These are phyloP conservation scores for Vigna hirtella DNA, from an alignment of 306 rosid species.

Conservation along the genomic window DNA sequence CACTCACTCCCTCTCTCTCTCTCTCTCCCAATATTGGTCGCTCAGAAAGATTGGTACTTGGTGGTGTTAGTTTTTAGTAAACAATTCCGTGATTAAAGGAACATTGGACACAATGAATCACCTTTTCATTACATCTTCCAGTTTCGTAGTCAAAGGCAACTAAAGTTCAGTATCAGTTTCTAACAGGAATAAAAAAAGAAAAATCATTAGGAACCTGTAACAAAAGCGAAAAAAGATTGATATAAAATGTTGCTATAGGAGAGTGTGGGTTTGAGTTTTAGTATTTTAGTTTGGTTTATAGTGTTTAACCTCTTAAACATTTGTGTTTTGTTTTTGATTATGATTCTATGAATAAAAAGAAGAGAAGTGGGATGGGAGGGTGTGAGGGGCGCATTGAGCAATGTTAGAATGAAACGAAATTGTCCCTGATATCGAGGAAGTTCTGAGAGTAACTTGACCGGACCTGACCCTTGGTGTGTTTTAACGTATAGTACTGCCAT, in stretches of 20 bases:
- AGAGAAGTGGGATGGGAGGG: background rate
- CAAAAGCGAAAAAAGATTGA: no score
- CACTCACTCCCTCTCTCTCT: background rate
- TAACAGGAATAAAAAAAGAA: no score
- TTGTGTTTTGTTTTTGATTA: no score
- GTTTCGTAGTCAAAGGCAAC: background rate
- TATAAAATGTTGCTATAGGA: no score
- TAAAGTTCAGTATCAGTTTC: no score
- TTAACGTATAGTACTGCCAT: background rate
- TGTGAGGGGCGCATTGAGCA: background rate
- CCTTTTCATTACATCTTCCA: constrained; percentile 28
- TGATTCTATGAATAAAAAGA: background rate
- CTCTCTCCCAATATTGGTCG: background rate
- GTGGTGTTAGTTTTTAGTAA: constrained; percentile 10
- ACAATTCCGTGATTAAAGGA: constrained; percentile 38
- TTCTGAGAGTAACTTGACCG: background rate
- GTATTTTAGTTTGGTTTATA: no score
- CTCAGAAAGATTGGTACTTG: constrained; percentile 9
- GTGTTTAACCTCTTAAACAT: background rate
- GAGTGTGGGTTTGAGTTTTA: no score
- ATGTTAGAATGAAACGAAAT: constrained; percentile 11
- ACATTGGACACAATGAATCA: background rate
- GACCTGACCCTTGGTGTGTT: background rate
- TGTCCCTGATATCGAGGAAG: constrained; percentile 56
- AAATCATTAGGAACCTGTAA: no score